Evolutionary conservation across 2,329 filamentous ascomycete species (phyloP), one percentile per base, ranked within the genome.

Genomic region (Xylariales sp.): DNA sequence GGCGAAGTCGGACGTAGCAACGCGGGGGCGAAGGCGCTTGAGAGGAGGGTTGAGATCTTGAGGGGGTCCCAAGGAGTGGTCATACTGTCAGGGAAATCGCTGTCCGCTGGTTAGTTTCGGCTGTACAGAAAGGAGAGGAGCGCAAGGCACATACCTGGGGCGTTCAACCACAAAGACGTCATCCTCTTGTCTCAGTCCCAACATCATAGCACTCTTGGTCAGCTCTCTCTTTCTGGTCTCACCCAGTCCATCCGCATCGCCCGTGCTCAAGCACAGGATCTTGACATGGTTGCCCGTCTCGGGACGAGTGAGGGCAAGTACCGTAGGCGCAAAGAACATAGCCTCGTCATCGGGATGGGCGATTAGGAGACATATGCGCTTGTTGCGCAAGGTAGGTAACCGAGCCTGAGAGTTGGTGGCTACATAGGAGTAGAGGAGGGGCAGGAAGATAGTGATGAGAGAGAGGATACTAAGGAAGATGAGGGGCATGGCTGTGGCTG

Each of bases 271-370:
- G 65, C 93, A 98, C 40, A 97, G 67, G 46, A 98, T 95, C 66
- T 94, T 93, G 56, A 98, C 76, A 57, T 94, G 88, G 64, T 98
- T 97, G 4, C 87, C 85, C 15, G 84, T 72, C 42, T 82, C 78
- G 4, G 88, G 88, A 12, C 77, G 72, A 14, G 89, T 91, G 41
- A 98, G 76, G n/a, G 86, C 81, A 51, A 94, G 74, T 12, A 97
- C 72, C 1, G 88, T 86, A 0, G 93, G 93, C 46, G 89, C 81
- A 65, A 98, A 98, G 73, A 98, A 98, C 93, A 98, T 98, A 61
- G 91, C 93, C 69, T 98, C 93, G 56, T 98, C 93, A 64, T 98
- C 93, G 0, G 93, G 93, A 66, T 98, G 93, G 16, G 93, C 93
- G 55, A 98, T 97, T 39, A 98, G 72, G 38, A 98, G 76, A 59